Conservation (phyloP, 306 rosid genomes). For the Begonia loranthoides region DNA sequence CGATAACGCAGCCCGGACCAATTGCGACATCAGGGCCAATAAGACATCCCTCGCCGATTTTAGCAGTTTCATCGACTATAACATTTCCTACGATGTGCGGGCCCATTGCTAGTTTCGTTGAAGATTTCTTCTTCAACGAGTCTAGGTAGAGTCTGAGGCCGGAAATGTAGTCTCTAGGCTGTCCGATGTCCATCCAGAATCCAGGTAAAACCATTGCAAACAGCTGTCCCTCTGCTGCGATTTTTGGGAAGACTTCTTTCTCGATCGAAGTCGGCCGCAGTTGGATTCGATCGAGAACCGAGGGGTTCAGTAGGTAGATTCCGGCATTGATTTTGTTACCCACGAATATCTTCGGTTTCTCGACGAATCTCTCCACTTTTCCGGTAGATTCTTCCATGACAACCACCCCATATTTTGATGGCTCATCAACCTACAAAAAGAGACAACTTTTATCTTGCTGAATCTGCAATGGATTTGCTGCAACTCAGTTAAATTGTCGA, state of each 20-base stretch:
- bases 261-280: constrained; percentile 95
- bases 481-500: background rate
- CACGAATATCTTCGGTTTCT: constrained; percentile 89
- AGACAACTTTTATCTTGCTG: constrained; percentile 4
- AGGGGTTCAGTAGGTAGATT: constrained; percentile 73
- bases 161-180: constrained; percentile 83
- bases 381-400: constrained; percentile 83
- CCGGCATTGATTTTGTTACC: constrained; percentile 99
- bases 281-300: constrained; percentile 78
- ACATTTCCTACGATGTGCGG: constrained; percentile 82
- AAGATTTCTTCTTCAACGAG: constrained; percentile 62
- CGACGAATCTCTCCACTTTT: constrained; percentile 84
- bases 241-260: constrained; percentile 89
- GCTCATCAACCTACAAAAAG: constrained; percentile 84
- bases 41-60: constrained; percentile 89
- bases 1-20: constrained; percentile 86
- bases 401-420: constrained; percentile 96
- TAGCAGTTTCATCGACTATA: constrained; percentile 81
- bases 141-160: constrained; percentile 78
- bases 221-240: constrained; percentile 71
- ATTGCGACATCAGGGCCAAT: constrained; percentile 98
- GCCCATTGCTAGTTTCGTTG: constrained; percentile 64
- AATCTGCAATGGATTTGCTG: background rate
- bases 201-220: constrained; percentile 97
- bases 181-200: constrained; percentile 99